phyloP scores from a whole-genome alignment of 306 rosid genomes.

The Prunus armeniaca region DNA sequence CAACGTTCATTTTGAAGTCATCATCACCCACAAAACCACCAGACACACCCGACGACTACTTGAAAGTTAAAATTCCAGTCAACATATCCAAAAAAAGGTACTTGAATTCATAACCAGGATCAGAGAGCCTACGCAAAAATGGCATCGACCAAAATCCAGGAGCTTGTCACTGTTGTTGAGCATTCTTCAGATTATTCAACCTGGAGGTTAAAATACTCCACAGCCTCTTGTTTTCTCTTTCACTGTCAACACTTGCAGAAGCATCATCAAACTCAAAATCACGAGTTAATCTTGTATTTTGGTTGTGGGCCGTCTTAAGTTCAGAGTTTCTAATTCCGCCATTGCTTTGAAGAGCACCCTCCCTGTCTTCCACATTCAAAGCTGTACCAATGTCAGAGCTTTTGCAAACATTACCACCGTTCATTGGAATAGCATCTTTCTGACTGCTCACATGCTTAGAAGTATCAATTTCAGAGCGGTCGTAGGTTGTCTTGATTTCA shows the following conservation, averaged over 20 bases:
- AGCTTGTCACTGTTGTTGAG: background rate
- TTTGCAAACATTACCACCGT: background rate
- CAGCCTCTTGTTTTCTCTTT: constrained; percentile 1
- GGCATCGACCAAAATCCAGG: background rate
- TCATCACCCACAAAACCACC: too few relatives aligned
- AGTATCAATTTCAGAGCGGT: background rate
- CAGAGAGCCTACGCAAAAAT: too few relatives aligned
- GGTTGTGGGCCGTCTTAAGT: background rate
- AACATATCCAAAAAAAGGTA: too few relatives aligned
- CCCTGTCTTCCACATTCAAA: background rate
- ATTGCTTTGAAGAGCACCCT: background rate
- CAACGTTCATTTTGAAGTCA: too few relatives aligned
- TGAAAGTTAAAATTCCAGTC: too few relatives aligned
- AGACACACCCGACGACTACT: too few relatives aligned
- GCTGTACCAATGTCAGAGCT: background rate
- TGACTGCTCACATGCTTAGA: background rate
- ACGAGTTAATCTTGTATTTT: background rate
- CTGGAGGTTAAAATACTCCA: background rate
- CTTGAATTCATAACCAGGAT: too few relatives aligned
- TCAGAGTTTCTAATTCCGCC: background rate
- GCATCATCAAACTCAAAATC: background rate
- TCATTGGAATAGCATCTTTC: background rate
- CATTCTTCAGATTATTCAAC: background rate
- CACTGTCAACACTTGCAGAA: background rate
- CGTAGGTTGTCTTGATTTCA: background rate